Evolutionary conservation across 192 early-diverging fungal species (phyloP).

Genomic region (Polychytrium aggregatum): DNA sequence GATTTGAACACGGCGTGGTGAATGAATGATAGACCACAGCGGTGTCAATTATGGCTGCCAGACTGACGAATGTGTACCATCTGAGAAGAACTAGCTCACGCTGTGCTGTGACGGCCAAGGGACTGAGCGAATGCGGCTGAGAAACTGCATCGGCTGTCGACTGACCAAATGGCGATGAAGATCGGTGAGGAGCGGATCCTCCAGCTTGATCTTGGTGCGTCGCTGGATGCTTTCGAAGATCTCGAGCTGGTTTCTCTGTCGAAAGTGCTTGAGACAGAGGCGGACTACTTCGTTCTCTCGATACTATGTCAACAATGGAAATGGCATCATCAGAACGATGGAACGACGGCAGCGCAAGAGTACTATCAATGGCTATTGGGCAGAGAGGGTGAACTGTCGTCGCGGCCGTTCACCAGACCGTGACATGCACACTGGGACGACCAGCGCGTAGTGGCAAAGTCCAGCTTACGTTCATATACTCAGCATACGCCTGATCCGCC

Average conservation of each 20-base stretch:
- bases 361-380: too few species aligned
- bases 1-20: background rate
- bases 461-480: conserved; percentile 53
- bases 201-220: conserved; percentile 52
- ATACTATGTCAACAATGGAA: conserved; percentile 25
- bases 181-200: conserved; percentile 69
- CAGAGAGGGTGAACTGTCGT: too few species aligned
- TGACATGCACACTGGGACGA: too few species aligned
- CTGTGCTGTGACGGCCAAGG: too few species aligned
- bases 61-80: too few species aligned
- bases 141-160: too few species aligned
- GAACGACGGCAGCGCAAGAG: background rate
- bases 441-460: too few species aligned
- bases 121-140: too few species aligned
- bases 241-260: conserved; percentile 64
- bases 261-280: conserved; percentile 80
- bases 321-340: conserved; percentile 5
- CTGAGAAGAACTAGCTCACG: too few species aligned
- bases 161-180: conserved; percentile 45
- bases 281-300: conserved; percentile 71
- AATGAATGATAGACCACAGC: background rate
- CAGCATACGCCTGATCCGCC: conserved; percentile 50
- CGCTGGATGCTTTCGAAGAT: conserved; percentile 60
- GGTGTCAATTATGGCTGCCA: background rate
- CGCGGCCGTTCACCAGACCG: too few species aligned